Conservation (phyloP, 2,329 filamentous ascomycete species). For the Juglanconis oblonga region DNA sequence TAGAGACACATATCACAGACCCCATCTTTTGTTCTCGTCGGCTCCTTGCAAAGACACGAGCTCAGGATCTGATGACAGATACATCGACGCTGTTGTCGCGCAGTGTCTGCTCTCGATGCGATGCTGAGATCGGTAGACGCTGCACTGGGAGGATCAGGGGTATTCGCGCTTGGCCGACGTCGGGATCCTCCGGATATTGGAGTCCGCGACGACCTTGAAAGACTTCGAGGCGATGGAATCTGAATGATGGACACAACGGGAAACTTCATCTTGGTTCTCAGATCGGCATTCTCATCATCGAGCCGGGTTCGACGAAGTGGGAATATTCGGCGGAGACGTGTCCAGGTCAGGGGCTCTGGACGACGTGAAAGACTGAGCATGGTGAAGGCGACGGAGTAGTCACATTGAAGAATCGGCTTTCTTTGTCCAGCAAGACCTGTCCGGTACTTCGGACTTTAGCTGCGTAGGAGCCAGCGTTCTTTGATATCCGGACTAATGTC, state of each 20-base stretch:
- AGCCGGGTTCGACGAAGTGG: too few species aligned
- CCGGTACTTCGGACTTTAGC: too few species aligned
- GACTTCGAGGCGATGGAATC: neutral
- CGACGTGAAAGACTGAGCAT: too few species aligned
- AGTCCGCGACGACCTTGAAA: neutral
- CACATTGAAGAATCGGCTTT: too few species aligned
- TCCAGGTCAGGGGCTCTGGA: too few species aligned
- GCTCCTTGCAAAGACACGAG: neutral
- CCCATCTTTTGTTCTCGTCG: neutral
- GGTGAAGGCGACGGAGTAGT: too few species aligned
- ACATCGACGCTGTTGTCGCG: neutral
- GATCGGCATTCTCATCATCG: too few species aligned
- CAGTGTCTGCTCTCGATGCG: neutral
- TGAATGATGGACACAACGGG: neutral
- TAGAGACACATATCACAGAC: slow-evolving; percentile 1
- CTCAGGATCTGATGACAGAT: neutral
- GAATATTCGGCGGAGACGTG: too few species aligned
- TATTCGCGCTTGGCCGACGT: neutral
- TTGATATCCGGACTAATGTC: too few species aligned
- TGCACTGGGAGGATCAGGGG: neutral
- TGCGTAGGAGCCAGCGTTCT: too few species aligned
- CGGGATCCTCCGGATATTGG: neutral
- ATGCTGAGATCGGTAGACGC: neutral
- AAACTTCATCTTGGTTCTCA: neutral
- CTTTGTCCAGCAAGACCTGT: too few species aligned